Evolutionary conservation across 116 monocot genomes (phyloP).

Genomic region (Iris pallida): DNA sequence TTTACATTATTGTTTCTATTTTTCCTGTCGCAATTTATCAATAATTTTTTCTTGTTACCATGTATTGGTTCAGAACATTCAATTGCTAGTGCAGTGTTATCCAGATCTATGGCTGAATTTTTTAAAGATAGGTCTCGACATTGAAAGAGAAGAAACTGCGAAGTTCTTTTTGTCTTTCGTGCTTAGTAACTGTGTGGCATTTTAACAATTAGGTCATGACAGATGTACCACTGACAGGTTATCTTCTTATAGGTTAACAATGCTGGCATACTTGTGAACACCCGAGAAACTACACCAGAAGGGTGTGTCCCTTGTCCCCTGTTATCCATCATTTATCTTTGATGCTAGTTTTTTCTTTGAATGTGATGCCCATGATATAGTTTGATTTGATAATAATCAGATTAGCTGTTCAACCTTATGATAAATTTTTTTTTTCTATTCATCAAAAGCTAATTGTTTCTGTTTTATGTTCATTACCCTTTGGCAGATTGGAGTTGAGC

Average conservation of each 20-base stretch:
- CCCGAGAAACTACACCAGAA: constrained; percentile 61
- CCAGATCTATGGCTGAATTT: no score
- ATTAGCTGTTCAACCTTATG: neutral
- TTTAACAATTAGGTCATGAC: neutral
- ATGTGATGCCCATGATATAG: neutral
- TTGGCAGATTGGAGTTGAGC: constrained; percentile 68
- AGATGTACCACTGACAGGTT: neutral
- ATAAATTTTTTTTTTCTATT: neutral
- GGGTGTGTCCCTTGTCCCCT: constrained; percentile 37
- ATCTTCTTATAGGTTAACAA: constrained; percentile 68
- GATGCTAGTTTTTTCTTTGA: neutral
- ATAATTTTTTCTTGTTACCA: no score
- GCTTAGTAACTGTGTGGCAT: neutral
- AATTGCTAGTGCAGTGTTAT: no score
- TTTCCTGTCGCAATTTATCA: no score
- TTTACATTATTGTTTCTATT: no score
- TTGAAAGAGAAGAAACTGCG: neutral
- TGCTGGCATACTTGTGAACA: constrained; percentile 72
- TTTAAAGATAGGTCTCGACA: no score
- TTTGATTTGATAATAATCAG: neutral
- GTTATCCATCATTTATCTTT: neutral
- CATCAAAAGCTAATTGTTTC: neutral
- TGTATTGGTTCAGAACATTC: no score
- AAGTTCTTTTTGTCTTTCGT: neutral
- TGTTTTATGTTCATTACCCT: neutral